phyloP scores from a whole-genome alignment of 139 green algal genomes.

The Volvox africanus region DNA sequence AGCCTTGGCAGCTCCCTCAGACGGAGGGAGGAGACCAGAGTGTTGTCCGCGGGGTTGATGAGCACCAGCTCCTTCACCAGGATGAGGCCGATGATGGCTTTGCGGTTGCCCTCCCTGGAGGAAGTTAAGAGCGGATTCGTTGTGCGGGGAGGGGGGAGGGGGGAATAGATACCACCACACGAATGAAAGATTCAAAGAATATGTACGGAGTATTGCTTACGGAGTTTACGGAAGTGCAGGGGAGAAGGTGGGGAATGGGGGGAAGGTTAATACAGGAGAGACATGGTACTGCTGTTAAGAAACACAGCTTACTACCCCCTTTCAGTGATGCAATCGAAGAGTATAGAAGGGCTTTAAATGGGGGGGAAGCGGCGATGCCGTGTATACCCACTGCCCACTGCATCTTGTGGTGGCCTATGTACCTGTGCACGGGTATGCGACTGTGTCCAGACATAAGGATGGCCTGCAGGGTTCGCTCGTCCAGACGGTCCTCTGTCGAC shows the following conservation, averaged over 20 bases:
- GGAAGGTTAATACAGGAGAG: no score
- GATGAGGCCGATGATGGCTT: conserved; percentile 81
- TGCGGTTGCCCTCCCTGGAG: conserved; percentile 49
- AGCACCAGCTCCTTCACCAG: conserved; percentile 80
- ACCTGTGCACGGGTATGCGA: conserved; percentile 84
- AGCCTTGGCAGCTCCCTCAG: conserved; percentile 62
- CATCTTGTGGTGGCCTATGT: not conserved
- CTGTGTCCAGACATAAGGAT: conserved; percentile 86
- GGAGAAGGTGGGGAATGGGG: not conserved
- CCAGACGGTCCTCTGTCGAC: conserved; percentile 65
- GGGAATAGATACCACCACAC: no score
- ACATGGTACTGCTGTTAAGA: no score
- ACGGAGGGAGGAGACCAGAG: conserved; percentile 51
- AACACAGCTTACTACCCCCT: no score
- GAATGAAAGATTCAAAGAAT: no score
- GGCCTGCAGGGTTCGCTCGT: conserved; percentile 69
- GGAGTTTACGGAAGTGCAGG: not conserved
- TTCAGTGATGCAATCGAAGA: no score
- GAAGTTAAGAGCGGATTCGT: not conserved
- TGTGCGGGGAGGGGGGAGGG: not conserved
- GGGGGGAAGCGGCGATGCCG: no score
- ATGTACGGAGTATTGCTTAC: no score
- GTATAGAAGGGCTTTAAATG: no score
- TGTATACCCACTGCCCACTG: no score
- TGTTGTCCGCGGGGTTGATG: conserved; percentile 49